Percentiles rank a stretch among this genome's conserved stretches.
Evolutionary conservation across 1,284 basidiomycete genomes (phyloP).

Genomic region (Heliocybe sulcata): DNA sequence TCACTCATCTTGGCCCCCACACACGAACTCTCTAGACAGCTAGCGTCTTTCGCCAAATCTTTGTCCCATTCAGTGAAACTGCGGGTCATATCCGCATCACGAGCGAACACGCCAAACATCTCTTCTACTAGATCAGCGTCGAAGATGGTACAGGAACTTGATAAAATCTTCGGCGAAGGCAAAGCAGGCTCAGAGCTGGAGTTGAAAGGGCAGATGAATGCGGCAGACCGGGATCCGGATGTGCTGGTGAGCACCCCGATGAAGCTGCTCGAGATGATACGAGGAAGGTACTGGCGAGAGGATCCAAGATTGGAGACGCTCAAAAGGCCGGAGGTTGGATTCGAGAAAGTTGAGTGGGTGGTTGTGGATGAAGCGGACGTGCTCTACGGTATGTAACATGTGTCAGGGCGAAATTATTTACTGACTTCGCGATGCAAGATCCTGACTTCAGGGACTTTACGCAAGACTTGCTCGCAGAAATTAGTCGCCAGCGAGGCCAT

Average conservation of each 20-base stretch:
- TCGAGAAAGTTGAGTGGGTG: constrained; percentile 75
- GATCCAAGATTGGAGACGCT: constrained; percentile 13
- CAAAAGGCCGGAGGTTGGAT: constrained; percentile 42
- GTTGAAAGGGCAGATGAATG: constrained; percentile 13
- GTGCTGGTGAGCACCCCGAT: constrained; percentile 74
- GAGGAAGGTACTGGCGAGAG: constrained; percentile 55
- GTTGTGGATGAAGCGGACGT: constrained; percentile 87
- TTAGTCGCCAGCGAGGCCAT: constrained; percentile 53
- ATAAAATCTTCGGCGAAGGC: constrained; percentile 13
- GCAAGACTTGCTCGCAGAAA: constrained; percentile 56
- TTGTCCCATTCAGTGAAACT: constrained; percentile 73
- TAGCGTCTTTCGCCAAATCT: constrained; percentile 65
- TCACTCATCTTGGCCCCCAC: constrained; percentile 81
- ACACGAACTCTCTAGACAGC: constrained; percentile 80
- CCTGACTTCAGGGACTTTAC: constrained; percentile 75
- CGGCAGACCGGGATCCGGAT: constrained; percentile 37
- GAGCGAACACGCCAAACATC: constrained; percentile 41
- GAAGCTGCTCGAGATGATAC: constrained; percentile 66
- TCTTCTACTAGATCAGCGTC: constrained; percentile 32
- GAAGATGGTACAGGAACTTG: constrained; percentile 38
- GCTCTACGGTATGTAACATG: constrained; percentile 57
- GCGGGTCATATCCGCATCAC: constrained; percentile 64
- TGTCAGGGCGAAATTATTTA: background rate
- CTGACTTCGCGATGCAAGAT: constrained; percentile 33
- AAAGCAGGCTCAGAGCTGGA: constrained; percentile 22